Evolutionary conservation across 306 rosid genomes (phyloP).

Genomic region (Ormosia emarginata): DNA sequence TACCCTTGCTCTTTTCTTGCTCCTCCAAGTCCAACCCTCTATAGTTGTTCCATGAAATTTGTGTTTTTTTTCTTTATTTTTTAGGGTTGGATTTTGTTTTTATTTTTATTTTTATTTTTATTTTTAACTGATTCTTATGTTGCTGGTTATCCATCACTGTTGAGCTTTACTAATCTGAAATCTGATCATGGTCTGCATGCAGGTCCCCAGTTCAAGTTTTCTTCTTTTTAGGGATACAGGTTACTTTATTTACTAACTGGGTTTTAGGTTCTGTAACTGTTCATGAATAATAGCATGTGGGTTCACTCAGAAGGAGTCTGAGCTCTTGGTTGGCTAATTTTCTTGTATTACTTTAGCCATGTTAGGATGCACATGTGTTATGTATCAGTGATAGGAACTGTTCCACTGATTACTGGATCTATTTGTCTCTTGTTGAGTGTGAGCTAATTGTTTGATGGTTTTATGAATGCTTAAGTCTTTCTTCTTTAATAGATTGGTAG

Average conservation of each 20-base stretch:
- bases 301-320: not conserved
- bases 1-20: conserved; percentile 21
- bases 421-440: conserved; percentile 4
- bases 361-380: not conserved
- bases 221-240: not conserved
- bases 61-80: not conserved
- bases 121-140: conserved; percentile 6
- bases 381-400: not conserved
- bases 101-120: not conserved
- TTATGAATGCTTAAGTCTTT: not conserved
- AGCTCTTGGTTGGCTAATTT: conserved; percentile 8
- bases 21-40: not conserved
- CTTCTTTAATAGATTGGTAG: not conserved
- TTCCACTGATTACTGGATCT: conserved; percentile 28
- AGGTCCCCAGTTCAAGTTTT: not conserved
- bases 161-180: conserved; percentile 25
- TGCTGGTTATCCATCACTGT: conserved; percentile 3
- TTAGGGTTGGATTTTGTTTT: not conserved
- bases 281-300: conserved; percentile 5
- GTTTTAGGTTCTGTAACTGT: conserved; percentile 17
- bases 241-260: conserved; percentile 17
- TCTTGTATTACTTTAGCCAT: not conserved
- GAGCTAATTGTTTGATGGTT: conserved; percentile 5
- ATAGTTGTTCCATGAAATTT: not conserved
- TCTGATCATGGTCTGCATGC: conserved; percentile 45